Evolutionary conservation across 805 yeast genomes (phyloP).

Genomic region (Candida caryicola): DNA sequence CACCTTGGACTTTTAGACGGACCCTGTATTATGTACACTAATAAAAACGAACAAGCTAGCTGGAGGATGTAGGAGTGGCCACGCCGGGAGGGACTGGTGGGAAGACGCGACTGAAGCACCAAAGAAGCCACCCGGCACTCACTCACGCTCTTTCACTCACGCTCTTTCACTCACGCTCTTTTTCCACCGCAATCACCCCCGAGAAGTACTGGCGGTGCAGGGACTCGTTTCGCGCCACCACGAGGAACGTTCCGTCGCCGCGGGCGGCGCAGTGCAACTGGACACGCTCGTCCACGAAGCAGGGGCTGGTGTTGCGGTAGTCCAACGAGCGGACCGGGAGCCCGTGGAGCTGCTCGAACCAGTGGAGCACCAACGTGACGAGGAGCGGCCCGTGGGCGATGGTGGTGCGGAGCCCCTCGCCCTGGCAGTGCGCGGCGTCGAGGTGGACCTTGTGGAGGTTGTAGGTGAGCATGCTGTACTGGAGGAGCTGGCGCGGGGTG

Average conservation of each 20-base stretch:
- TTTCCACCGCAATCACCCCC: not conserved
- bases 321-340: conserved; percentile 28
- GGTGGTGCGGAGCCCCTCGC: conserved; percentile 59
- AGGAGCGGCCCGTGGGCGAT: conserved; percentile 83
- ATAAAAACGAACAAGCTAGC: no score
- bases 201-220: not conserved
- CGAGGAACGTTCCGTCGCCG: no score
- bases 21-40: not conserved
- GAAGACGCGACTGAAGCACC: no score
- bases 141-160: no score
- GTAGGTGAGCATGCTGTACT: conserved; percentile 74
- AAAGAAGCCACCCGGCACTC: no score
- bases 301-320: conserved; percentile 52
- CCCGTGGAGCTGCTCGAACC: conserved; percentile 30
- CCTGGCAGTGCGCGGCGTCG: conserved; percentile 52
- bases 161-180: no score
- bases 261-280: no score
- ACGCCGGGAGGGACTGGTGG: no score
- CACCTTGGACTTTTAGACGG: conserved; percentile 22
- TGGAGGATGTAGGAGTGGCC: no score
- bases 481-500: conserved; percentile 44
- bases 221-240: no score
- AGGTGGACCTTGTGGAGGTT: conserved; percentile 86
- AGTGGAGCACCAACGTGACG: conserved; percentile 56
- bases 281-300: conserved; percentile 35